These are phyloP conservation scores for Chlorokybus atmophyticus DNA, from an alignment of 139 green algal genomes.

Conservation along the genomic window DNA sequence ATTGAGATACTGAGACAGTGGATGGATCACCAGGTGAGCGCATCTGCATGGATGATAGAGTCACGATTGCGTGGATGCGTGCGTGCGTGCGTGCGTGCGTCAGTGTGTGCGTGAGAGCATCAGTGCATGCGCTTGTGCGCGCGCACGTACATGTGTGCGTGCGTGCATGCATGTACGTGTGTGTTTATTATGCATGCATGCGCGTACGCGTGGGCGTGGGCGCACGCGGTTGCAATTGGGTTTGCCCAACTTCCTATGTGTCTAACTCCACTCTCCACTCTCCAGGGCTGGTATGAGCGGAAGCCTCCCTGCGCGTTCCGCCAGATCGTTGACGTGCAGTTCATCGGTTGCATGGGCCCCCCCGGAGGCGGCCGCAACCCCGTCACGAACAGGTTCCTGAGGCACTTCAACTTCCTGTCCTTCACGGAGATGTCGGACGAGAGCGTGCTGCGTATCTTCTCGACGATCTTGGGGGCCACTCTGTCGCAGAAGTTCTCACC, in stretches of 20 bases:
- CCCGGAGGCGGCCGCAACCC: constrained; percentile 34
- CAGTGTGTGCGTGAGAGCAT: too few species aligned
- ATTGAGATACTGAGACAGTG: constrained; percentile 40
- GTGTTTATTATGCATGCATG: too few species aligned
- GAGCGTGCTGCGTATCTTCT: constrained; percentile 45
- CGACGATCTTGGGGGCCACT: constrained; percentile 48
- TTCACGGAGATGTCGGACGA: constrained; percentile 57
- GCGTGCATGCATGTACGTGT: too few species aligned
- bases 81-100: too few species aligned
- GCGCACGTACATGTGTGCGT: too few species aligned
- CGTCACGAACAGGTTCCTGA: constrained; percentile 27
- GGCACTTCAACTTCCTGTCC: constrained; percentile 37
- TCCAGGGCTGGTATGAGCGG: constrained; percentile 31
- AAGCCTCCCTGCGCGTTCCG: constrained; percentile 42
- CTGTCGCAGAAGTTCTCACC: constrained; percentile 37
- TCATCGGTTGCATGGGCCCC: constrained; percentile 35
- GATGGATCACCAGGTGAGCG: constrained; percentile 31
- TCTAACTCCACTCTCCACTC: too few species aligned
- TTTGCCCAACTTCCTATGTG: too few species aligned
- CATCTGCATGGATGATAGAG: too few species aligned
- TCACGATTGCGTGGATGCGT: too few species aligned
- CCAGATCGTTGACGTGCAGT: constrained; percentile 49
- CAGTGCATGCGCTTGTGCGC: too few species aligned
- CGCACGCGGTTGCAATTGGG: too few species aligned
- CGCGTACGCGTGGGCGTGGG: too few species aligned